phyloP scores from a whole-genome alignment of 768 basidiomycete genomes.

The Collybiopsis luxurians region DNA sequence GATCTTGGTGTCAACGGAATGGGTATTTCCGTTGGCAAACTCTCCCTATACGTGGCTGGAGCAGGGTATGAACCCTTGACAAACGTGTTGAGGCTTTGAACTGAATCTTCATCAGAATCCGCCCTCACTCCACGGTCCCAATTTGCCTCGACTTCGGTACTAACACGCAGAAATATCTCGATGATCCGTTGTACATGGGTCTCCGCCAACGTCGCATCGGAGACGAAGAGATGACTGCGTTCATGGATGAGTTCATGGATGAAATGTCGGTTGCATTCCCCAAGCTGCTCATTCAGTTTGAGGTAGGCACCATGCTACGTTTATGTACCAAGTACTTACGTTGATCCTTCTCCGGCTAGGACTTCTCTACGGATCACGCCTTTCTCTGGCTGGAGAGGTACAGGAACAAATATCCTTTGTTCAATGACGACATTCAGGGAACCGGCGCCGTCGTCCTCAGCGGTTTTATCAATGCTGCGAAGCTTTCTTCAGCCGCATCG shows the following conservation, averaged over 20 bases:
- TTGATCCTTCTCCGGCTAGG: slow-evolving; percentile 36
- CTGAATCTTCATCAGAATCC: too few species aligned
- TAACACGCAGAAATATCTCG: slow-evolving; percentile 73
- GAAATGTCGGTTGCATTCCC: slow-evolving; percentile 77
- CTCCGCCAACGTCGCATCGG: slow-evolving; percentile 63
- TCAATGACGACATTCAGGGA: slow-evolving; percentile 91
- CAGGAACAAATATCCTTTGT: slow-evolving; percentile 71
- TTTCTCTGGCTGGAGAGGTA: slow-evolving; percentile 81
- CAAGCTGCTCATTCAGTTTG: slow-evolving; percentile 82
- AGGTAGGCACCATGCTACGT: slow-evolving; percentile 48
- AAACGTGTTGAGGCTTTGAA: too few species aligned
- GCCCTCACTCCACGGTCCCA: slow-evolving; percentile 74
- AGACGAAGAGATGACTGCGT: slow-evolving; percentile 66
- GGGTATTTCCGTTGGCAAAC: slow-evolving; percentile 90
- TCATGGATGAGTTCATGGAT: slow-evolving; percentile 93
- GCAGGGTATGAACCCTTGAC: slow-evolving; percentile 65
- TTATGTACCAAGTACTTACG: neutral
- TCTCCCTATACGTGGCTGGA: slow-evolving; percentile 86
- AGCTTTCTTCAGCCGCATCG: slow-evolving; percentile 57
- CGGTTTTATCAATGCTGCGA: slow-evolving; percentile 87
- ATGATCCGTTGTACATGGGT: slow-evolving; percentile 90
- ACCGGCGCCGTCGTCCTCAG: slow-evolving; percentile 92
- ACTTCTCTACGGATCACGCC: slow-evolving; percentile 91
- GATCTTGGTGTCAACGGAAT: slow-evolving; percentile 40
- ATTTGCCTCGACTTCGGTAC: slow-evolving; percentile 90